These are phyloP conservation scores for Talaromyces sp. DNA, from an alignment of 2,329 filamentous ascomycete species.

Conservation along the genomic window DNA sequence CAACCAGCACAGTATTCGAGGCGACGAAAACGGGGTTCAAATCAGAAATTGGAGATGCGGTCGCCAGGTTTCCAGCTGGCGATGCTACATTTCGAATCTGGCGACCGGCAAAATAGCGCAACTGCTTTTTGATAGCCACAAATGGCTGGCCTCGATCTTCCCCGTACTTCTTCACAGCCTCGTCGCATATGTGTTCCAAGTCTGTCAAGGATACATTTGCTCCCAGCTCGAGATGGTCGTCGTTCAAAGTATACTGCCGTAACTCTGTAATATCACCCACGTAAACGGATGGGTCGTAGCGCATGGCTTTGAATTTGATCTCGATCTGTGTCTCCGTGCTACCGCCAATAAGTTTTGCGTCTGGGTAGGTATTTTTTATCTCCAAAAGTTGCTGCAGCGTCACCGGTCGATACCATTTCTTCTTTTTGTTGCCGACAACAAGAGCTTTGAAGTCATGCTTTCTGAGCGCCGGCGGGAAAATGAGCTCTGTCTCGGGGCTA, in stretches of 20 bases:
- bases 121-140: conserved; percentile 84
- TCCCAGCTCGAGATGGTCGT: conserved; percentile 82
- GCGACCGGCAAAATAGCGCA: conserved; percentile 88
- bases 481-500: conserved; percentile 86
- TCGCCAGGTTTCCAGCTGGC: conserved; percentile 88
- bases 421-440: conserved; percentile 88
- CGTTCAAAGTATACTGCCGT: conserved; percentile 71
- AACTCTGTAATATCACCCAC: conserved; percentile 91
- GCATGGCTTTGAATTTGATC: conserved; percentile 93
- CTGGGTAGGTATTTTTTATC: conserved; percentile 80
- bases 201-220: conserved; percentile 92
- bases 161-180: conserved; percentile 77
- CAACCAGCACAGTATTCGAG: conserved; percentile 73
- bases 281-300: conserved; percentile 84
- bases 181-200: conserved; percentile 74
- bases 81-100: conserved; percentile 98
- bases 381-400: conserved; percentile 82
- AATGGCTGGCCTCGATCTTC: conserved; percentile 69
- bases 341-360: conserved; percentile 90
- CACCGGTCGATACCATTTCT: conserved; percentile 87
- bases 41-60: conserved; percentile 93
- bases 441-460: conserved; percentile 78
- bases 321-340: conserved; percentile 98
- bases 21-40: conserved; percentile 91
- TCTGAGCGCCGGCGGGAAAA: conserved; percentile 81